Percentiles rank a stretch among this genome's conserved stretches.
These are phyloP conservation scores for Solanum acaule DNA, from an alignment of 257 asterid species.

Conservation along the genomic window DNA sequence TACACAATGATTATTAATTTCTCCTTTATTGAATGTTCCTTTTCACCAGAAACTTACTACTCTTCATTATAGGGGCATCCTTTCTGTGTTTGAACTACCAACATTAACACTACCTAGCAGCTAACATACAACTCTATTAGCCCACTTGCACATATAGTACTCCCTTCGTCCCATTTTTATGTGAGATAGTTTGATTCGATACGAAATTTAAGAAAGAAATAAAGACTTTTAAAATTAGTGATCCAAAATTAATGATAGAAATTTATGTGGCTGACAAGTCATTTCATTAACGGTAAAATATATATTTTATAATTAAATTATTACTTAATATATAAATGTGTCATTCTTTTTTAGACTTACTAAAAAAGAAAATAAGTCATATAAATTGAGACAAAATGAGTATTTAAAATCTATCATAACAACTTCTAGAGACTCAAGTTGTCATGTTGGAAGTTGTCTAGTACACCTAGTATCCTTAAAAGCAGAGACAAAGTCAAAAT, in stretches of 20 bases:
- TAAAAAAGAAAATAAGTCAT: too few species aligned
- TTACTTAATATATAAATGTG: too few species aligned
- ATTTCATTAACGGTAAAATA: too few species aligned
- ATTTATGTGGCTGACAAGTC: too few species aligned
- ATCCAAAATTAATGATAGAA: too few species aligned
- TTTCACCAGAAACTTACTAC: background rate
- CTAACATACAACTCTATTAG: background rate
- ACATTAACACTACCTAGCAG: background rate
- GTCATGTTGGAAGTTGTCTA: background rate
- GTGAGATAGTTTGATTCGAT: fast-evolving
- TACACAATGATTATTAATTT: background rate
- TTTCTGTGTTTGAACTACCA: background rate
- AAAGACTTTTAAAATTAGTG: fast-evolving
- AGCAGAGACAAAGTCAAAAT: too few species aligned
- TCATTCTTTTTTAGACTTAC: too few species aligned
- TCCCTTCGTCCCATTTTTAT: too few species aligned
- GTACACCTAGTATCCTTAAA: background rate
- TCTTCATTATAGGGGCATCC: background rate
- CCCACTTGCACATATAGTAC: background rate
- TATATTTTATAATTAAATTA: too few species aligned
- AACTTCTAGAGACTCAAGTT: background rate
- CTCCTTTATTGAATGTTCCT: background rate
- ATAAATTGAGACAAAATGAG: too few species aligned
- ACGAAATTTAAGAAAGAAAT: too few species aligned
- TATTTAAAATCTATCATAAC: background rate